Evolutionary conservation across 352 stramenopile genomes (phyloP).

Genomic region (Phytophthora ohioensis): DNA sequence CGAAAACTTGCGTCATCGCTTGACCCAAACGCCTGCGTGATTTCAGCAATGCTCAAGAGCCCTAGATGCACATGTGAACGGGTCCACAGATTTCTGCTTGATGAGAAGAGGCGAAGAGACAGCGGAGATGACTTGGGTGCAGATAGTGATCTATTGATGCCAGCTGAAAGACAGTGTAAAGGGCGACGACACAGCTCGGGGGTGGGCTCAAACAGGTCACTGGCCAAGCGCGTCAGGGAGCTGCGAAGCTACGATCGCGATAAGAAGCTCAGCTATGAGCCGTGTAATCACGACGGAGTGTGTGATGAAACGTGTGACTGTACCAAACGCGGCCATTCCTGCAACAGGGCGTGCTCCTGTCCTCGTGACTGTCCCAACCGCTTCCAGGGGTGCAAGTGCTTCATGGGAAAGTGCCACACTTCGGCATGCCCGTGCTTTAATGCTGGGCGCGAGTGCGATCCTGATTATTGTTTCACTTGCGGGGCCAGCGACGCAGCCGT

Average conservation of each 20-base stretch:
- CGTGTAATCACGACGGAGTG: constrained; percentile 65
- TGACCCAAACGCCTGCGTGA: constrained; percentile 54
- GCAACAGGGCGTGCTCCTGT: constrained; percentile 71
- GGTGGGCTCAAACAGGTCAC: constrained; percentile 29
- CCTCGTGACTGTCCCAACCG: constrained; percentile 69
- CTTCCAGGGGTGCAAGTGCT: constrained; percentile 74
- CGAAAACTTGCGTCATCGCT: constrained; percentile 56
- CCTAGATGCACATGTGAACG: constrained; percentile 43
- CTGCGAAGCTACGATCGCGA: constrained; percentile 55
- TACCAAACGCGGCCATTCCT: constrained; percentile 58
- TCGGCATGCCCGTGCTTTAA: constrained; percentile 66
- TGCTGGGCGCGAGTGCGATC: constrained; percentile 69
- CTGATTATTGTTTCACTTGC: constrained; percentile 78
- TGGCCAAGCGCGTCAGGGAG: constrained; percentile 46
- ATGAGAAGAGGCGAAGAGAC: constrained; percentile 34
- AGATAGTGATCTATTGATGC: constrained; percentile 6
- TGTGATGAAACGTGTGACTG: constrained; percentile 68
- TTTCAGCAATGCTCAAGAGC: constrained; percentile 52
- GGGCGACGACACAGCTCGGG: constrained; percentile 15
- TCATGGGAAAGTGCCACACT: constrained; percentile 59
- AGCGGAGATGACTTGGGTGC: constrained; percentile 32
- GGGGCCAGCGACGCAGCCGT: constrained; percentile 71
- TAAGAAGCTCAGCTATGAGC: constrained; percentile 64
- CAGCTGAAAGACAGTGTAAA: constrained; percentile 31
- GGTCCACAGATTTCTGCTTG: constrained; percentile 42